These are phyloP conservation scores for Didymella exigua DNA, from an alignment of 2,329 filamentous ascomycete genomes.

Conservation along the genomic window DNA sequence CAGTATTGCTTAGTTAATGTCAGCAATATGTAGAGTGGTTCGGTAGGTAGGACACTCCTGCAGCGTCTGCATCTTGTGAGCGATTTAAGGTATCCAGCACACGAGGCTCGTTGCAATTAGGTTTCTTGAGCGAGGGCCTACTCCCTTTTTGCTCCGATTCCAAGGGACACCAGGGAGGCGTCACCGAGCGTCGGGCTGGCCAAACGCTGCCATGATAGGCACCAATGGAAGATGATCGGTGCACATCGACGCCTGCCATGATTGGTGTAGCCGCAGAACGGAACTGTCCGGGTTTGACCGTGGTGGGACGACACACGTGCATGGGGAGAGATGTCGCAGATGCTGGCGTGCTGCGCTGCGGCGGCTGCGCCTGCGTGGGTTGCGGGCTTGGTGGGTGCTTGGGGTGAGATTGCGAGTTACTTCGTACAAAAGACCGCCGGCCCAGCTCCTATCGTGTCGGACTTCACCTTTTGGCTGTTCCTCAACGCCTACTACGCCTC, in stretches of 20 bases:
- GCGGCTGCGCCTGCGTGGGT: not conserved
- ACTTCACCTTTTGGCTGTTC: not conserved
- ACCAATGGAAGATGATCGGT: not conserved
- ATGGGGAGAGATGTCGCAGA: conserved; percentile 9
- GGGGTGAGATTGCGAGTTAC: conserved; percentile 16
- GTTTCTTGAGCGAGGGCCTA: not conserved
- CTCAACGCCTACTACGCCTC: not conserved
- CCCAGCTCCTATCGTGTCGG: not conserved
- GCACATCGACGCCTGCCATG: conserved; percentile 2
- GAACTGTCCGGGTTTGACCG: not conserved
- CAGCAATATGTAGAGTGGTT: not conserved
- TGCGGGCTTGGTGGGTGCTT: conserved; percentile 7
- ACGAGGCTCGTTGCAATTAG: not conserved
- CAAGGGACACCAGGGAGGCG: not conserved
- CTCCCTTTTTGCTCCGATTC: conserved; percentile 7
- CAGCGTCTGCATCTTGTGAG: not conserved
- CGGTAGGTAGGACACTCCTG: conserved; percentile 48
- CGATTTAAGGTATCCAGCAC: not conserved
- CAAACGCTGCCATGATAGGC: conserved; percentile 3
- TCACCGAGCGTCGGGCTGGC: not conserved
- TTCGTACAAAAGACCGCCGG: conserved; percentile 5
- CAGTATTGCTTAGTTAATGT: not conserved
- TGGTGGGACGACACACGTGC: conserved; percentile 2
- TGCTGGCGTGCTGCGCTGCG: conserved; percentile 5
- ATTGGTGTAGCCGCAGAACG: not conserved